Conservation (phyloP, 768 basidiomycete genomes). For the Termitomyces sp. region DNA sequence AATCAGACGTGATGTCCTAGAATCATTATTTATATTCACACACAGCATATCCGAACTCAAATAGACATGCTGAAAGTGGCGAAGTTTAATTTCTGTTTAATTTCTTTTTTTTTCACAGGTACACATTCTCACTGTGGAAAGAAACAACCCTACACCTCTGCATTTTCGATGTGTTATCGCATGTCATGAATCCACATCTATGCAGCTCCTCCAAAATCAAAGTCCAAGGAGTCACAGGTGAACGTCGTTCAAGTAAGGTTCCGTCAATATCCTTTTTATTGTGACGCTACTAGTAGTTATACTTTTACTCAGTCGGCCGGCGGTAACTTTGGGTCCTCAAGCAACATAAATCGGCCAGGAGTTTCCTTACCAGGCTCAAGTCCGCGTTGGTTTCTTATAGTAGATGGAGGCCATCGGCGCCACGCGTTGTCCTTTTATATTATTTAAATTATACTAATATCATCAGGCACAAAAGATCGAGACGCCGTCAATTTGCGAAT, state of each 20-base stretch:
- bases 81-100: neutral
- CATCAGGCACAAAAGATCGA: slow-evolving; percentile 11
- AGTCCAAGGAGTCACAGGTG: neutral
- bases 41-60: slow-evolving; percentile 4
- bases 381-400: neutral
- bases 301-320: neutral
- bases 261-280: neutral
- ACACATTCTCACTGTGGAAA: neutral
- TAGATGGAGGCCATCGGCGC: slow-evolving; percentile 3
- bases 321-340: neutral
- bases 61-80: slow-evolving; percentile 1
- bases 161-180: neutral
- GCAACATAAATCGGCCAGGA: neutral
- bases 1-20: neutral
- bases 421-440: slow-evolving; percentile 1
- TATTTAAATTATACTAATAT: neutral
- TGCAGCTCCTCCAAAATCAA: neutral
- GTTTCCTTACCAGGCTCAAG: neutral
- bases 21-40: neutral
- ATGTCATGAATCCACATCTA: neutral
- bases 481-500: slow-evolving; percentile 1
- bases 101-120: neutral
- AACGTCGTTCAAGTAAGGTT: neutral
- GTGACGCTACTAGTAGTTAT: neutral
- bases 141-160: neutral